Base-by-base conservation (phyloP, 768 basidiomycete species). In the Pleurotus tuber-regium region DNA sequence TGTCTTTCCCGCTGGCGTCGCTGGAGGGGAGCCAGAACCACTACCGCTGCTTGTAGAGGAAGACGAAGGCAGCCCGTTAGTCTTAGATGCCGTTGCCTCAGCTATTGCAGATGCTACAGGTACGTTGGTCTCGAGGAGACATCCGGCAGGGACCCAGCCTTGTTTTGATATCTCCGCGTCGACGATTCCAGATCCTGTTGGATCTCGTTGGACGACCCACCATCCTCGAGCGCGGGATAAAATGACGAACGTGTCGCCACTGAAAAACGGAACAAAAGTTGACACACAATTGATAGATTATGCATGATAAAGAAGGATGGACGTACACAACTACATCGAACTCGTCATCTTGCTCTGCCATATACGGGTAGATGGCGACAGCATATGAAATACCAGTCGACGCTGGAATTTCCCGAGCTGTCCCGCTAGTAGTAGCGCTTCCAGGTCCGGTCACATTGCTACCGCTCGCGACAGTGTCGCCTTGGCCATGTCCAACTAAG, bases 151-250 rank as follows among this genome's bases (percentile, higher is more conserved):
- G 2, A 99, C 95, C 96, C 96, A 98, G 50, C 94, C 93, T 62
- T 94, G 92, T 65, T 89, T 89, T 36, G 78, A 74, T 23, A 84
- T 76, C 55, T 93, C 91, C 12, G 84, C 74, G 61, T 86, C 87
- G 24, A 92, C 84, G 18, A 84, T 67, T 8, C 93, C 92, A 2
- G 85, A 79, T 4, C 94, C 94, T 29, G 82, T 84, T 25, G 89
- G 89, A 67, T 99, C 97, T 28, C 90, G 85, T 64, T 98, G 95
- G 3, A 98, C 97, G 28, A 98, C 90, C 93, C 96, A 99, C 97
- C 97, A 99, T 1, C 97, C 96, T 50, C 95, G 86, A n/a, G 94
- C 87, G 48, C 95, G 84, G 49, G 91, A 91, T 35, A 94, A 72
- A 56, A 98, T 95, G 56, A 96, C 83, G 69, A 94, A 98, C 1